A percentile compares a stretch with the other conserved stretches of the same genome.
Evolutionary conservation across 2,329 filamentous ascomycete species (phyloP).

Genomic region (Colletotrichum musicola): DNA sequence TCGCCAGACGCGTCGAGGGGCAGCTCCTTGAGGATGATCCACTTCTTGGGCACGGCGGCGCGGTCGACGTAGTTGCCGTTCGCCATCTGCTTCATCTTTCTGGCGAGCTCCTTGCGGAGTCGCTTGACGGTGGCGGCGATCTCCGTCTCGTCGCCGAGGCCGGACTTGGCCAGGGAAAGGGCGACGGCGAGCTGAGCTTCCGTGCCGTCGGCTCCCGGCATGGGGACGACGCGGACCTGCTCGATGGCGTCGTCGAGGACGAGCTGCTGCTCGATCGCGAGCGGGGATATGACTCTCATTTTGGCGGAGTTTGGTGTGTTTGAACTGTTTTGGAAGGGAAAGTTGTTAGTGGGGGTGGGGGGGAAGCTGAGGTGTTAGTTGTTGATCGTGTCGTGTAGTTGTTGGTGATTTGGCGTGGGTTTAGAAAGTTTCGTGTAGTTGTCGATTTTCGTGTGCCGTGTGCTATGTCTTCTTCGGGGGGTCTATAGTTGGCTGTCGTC

Average conservation of each 20-base stretch:
- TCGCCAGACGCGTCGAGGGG: background rate
- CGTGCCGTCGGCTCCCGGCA: background rate
- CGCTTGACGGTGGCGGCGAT: background rate
- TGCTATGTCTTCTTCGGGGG: background rate
- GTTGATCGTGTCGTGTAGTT: too few species aligned
- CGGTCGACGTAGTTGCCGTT: conserved; percentile 3
- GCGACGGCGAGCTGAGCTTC: conserved; percentile 6
- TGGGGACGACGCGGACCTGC: background rate
- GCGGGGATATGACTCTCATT: conserved; percentile 5
- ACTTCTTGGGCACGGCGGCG: conserved; percentile 10
- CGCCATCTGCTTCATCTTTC: background rate
- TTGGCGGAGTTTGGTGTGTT: background rate
- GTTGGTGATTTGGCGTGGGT: too few species aligned
- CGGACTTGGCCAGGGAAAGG: conserved; percentile 1
- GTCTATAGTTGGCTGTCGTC: background rate
- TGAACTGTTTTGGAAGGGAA: too few species aligned
- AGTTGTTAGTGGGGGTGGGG: too few species aligned
- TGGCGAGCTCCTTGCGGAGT: background rate
- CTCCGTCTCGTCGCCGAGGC: background rate
- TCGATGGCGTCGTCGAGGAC: conserved; percentile 4
- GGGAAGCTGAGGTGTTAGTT: too few species aligned
- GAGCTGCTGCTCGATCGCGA: conserved; percentile 14
- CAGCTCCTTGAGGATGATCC: conserved; percentile 9
- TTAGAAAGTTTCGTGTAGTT: too few species aligned
- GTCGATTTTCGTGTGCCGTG: too few species aligned